Conservation (phyloP, 2,329 filamentous ascomycete species). For the Aspergillus texensis region DNA sequence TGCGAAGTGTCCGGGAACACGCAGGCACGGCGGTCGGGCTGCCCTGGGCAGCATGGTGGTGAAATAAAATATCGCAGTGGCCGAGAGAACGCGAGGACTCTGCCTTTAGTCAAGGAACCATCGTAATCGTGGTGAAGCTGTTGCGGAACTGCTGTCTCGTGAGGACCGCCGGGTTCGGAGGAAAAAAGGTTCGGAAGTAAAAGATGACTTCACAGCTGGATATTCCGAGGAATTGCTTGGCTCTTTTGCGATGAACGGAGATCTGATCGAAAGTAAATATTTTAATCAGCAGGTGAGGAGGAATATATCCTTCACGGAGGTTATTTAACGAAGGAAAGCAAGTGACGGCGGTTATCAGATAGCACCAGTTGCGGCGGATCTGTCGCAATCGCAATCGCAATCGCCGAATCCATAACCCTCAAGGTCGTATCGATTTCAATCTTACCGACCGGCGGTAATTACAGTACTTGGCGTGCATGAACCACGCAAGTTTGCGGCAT, state of each 20-base stretch:
- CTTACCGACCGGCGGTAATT: neutral
- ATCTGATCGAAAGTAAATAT: neutral
- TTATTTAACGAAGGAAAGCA: neutral
- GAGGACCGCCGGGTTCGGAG: conserved; percentile 40
- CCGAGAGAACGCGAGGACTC: neutral
- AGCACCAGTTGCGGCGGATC: conserved; percentile 13
- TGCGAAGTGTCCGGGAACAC: conserved; percentile 31
- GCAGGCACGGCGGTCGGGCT: conserved; percentile 38
- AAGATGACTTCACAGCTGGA: conserved; percentile 12
- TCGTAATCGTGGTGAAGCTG: conserved; percentile 20
- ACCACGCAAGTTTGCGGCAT: neutral
- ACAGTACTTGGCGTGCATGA: neutral
- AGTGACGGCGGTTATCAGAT: neutral
- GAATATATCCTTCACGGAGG: neutral
- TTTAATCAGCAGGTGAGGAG: neutral
- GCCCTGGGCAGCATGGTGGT: conserved; percentile 42
- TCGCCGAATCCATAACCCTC: neutral
- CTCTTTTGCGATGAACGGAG: neutral
- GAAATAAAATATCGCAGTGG: conserved; percentile 12
- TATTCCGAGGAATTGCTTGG: neutral
- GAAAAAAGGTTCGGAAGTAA: conserved; percentile 24
- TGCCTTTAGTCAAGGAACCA: conserved; percentile 27
- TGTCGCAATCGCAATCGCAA: conserved; percentile 26
- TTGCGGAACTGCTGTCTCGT: conserved; percentile 24
- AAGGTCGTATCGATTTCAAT: neutral